phyloP scores from a whole-genome alignment of 2,329 filamentous ascomycete genomes.

The Fusarium sterilihyphosum region DNA sequence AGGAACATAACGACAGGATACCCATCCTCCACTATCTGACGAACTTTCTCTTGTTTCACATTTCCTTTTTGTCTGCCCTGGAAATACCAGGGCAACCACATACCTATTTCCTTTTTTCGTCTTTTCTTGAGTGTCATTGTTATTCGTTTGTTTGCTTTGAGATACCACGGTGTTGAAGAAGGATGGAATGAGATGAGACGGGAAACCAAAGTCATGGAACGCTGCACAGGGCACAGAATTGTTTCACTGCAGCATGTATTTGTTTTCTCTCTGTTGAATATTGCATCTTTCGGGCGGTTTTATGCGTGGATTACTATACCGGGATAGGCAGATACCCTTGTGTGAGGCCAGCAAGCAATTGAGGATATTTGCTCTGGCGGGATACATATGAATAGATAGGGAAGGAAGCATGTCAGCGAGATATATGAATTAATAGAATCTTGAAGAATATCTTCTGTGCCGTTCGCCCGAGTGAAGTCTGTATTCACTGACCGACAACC shows the following conservation, averaged over 20 bases:
- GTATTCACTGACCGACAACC: neutral
- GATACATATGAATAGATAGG: conserved; percentile 31
- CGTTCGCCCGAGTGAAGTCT: neutral
- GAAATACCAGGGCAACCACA: conserved; percentile 16
- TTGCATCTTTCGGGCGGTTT: conserved; percentile 30
- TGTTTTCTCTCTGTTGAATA: conserved; percentile 25
- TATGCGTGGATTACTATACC: conserved; percentile 28
- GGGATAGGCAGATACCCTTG: conserved; percentile 37
- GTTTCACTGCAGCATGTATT: conserved; percentile 19
- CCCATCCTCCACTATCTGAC: conserved; percentile 37
- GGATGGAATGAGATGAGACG: conserved; percentile 33
- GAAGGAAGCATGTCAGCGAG: conserved; percentile 5
- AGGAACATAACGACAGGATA: conserved; percentile 41
- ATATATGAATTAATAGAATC: conserved; percentile 33
- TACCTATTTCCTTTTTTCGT: conserved; percentile 16
- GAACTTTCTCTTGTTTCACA: conserved; percentile 25
- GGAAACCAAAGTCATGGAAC: conserved; percentile 21
- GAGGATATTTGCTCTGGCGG: conserved; percentile 5
- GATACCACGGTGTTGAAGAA: conserved; percentile 44
- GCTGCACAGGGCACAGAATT: conserved; percentile 14
- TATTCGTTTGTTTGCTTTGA: conserved; percentile 37
- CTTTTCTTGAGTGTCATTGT: conserved; percentile 7
- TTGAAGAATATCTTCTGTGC: neutral
- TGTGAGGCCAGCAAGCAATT: conserved; percentile 10
- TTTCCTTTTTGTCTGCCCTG: conserved; percentile 19